Conservation (phyloP, 148 eudicot genomes). For the Heliosperma pusillum region DNA sequence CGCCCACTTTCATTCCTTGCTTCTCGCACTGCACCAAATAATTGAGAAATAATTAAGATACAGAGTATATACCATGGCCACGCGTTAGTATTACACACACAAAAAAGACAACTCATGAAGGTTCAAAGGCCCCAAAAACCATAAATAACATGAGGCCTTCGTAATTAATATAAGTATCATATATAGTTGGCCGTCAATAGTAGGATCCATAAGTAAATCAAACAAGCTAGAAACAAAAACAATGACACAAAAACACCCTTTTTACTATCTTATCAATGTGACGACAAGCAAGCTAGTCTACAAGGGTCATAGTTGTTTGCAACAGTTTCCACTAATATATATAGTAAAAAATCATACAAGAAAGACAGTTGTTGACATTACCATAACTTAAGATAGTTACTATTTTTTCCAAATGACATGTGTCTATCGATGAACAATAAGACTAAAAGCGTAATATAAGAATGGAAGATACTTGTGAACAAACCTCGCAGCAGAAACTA, state of each 20-base stretch:
- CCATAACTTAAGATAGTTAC: no score
- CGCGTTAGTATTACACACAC: not conserved
- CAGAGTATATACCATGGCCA: not conserved
- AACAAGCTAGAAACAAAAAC: not conserved
- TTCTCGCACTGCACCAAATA: slow-evolving; percentile 54
- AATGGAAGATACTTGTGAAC: not conserved
- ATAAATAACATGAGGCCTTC: not conserved
- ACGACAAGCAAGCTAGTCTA: not conserved
- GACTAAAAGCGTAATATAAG: not conserved
- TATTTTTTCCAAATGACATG: no score
- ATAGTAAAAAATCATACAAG: not conserved
- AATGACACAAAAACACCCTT: not conserved
- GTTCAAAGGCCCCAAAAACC: not conserved
- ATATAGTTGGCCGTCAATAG: not conserved
- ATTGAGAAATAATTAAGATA: not conserved
- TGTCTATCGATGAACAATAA: no score
- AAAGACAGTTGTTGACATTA: not conserved
- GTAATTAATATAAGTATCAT: not conserved
- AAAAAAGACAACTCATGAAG: not conserved
- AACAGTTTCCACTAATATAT: no score
- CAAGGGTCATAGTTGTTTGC: not conserved
- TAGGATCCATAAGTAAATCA: not conserved
- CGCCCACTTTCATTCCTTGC: slow-evolving; percentile 52
- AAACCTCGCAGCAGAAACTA: not conserved
- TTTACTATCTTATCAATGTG: not conserved